Evolutionary conservation across 345 rosid species (phyloP).

Genomic region (Anacardium occidentale): DNA sequence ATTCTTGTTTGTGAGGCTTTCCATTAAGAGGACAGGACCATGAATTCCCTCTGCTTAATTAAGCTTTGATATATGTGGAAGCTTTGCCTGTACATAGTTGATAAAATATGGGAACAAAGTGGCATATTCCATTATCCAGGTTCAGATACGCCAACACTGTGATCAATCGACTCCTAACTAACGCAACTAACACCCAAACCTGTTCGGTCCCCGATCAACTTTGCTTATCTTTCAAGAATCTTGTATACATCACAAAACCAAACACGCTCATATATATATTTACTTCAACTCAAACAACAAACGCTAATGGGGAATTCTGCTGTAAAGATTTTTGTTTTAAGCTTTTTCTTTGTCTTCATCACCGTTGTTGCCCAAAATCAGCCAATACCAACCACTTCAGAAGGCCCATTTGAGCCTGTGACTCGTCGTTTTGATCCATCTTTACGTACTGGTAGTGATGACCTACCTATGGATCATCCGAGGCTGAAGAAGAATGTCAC

Average conservation of each 20-base stretch:
- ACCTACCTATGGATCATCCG: conserved; percentile 70
- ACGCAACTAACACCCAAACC: conserved; percentile 1
- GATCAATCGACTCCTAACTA: neutral
- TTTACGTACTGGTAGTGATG: conserved; percentile 75
- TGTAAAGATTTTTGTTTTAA: neutral
- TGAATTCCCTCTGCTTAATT: no score
- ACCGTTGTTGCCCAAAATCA: conserved; percentile 9
- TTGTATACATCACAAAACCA: neutral
- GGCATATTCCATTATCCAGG: conserved; percentile 5
- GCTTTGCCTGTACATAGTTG: no score
- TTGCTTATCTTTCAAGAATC: neutral
- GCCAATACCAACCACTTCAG: conserved; percentile 60
- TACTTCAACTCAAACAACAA: neutral
- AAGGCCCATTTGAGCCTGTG: conserved; percentile 69
- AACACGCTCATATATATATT: neutral
- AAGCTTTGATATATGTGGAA: no score
- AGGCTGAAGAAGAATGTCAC: conserved; percentile 59
- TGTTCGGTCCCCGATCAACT: neutral
- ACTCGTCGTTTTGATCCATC: conserved; percentile 70
- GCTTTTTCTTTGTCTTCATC: conserved; percentile 20
- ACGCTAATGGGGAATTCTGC: neutral
- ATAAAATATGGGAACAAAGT: neutral
- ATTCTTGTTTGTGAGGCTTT: no score
- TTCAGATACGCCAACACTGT: neutral
- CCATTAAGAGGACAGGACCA: no score